Conservation (phyloP, 768 basidiomycete species). For the Auricularia sp. region DNA sequence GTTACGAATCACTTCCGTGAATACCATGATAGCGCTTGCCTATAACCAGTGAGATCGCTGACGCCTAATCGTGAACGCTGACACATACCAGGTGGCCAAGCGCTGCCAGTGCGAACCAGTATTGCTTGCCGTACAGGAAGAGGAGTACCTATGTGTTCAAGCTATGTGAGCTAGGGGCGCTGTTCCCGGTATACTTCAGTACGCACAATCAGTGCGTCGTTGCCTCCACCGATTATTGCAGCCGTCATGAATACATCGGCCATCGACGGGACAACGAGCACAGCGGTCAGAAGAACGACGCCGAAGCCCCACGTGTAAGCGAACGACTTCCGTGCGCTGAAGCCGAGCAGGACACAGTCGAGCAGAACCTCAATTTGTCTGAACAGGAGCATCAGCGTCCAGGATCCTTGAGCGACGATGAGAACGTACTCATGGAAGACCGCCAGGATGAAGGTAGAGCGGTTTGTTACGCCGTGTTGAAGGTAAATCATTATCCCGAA, state of each 20-base stretch:
- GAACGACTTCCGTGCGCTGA: neutral
- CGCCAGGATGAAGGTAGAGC: neutral
- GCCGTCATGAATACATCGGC: neutral
- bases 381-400: neutral
- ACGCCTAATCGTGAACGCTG: neutral
- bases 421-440: constrained; percentile 1
- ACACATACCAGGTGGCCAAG: neutral
- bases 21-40: neutral
- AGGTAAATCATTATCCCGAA: neutral
- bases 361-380: neutral
- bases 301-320: neutral
- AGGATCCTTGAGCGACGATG: neutral
- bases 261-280: neutral
- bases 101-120: neutral
- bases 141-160: neutral
- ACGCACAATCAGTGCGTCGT: neutral
- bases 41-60: neutral
- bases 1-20: constrained; percentile 1
- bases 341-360: neutral
- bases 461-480: neutral
- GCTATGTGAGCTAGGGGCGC: neutral
- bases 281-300: neutral
- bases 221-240: neutral
- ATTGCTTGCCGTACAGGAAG: constrained; percentile 1
- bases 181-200: too few relatives aligned